Evolutionary conservation across 2,329 filamentous ascomycete genomes (phyloP).

Genomic region (Pseudopyrenochaeta lycopersici): DNA sequence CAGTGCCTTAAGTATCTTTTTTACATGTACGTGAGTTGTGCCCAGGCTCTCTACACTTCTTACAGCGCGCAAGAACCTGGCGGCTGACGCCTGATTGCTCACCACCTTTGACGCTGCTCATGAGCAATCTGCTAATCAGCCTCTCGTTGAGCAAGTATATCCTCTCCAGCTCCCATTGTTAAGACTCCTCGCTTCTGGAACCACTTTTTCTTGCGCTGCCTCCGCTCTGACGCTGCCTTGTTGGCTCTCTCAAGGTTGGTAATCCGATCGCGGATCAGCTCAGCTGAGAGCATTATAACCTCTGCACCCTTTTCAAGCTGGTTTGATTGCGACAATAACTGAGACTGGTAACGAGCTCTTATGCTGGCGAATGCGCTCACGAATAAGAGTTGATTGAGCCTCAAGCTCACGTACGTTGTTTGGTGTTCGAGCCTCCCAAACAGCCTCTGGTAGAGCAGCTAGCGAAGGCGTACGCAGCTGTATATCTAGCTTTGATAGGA

Average conservation of each 20-base stretch:
- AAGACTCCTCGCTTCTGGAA: too few species aligned
- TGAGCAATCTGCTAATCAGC: too few species aligned
- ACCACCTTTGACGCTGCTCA: too few species aligned
- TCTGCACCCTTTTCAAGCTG: constrained; percentile 13
- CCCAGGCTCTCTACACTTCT: too few species aligned
- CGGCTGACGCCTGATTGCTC: too few species aligned
- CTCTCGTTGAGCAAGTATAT: too few species aligned
- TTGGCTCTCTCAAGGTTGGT: constrained; percentile 1
- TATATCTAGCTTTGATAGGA: constrained; percentile 40
- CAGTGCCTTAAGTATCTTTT: too few species aligned
- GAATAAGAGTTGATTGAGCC: constrained; percentile 12
- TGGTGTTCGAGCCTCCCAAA: constrained; percentile 10
- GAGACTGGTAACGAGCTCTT: constrained; percentile 6
- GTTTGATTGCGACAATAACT: constrained; percentile 6
- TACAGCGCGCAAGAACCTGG: too few species aligned
- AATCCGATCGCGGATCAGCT: constrained; percentile 8
- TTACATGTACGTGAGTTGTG: too few species aligned
- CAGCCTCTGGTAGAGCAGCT: not conserved
- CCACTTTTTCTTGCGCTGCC: too few species aligned
- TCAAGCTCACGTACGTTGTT: constrained; percentile 9
- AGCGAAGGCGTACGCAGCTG: not conserved
- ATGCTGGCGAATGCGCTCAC: constrained; percentile 4
- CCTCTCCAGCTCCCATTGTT: too few species aligned
- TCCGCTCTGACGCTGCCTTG: constrained; percentile 5
- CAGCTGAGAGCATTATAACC: too few species aligned